A percentile compares a stretch with the other conserved stretches of the same genome.
phyloP scores from a whole-genome alignment of 2,329 filamentous ascomycete species.

The Coleophoma cylindrospora region DNA sequence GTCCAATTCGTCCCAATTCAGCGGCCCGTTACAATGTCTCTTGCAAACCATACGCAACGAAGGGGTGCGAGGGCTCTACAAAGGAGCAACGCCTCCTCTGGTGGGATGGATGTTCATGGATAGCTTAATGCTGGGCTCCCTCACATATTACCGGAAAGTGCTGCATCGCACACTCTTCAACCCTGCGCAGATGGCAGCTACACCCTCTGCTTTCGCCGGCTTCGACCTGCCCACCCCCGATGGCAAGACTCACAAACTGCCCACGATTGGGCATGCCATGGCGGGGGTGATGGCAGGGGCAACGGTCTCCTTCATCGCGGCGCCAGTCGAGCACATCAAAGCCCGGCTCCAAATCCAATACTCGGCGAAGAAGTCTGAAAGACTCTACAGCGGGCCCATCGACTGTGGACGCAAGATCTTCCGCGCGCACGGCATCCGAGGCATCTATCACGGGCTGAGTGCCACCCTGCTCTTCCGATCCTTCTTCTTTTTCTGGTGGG shows the following conservation, averaged over 20 bases:
- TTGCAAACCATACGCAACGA: constrained; percentile 81
- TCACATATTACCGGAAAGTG: constrained; percentile 84
- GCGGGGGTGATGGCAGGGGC: constrained; percentile 83
- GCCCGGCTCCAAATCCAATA: constrained; percentile 94
- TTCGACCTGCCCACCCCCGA: constrained; percentile 14
- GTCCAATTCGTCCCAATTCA: constrained; percentile 70
- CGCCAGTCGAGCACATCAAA: constrained; percentile 93
- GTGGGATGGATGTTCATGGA: constrained; percentile 99
- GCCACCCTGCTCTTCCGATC: constrained; percentile 85
- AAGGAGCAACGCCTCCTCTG: constrained; percentile 85
- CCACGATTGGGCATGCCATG: constrained; percentile 76
- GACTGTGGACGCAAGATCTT: constrained; percentile 74
- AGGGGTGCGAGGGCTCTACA: constrained; percentile 82
- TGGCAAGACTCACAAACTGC: constrained; percentile 47
- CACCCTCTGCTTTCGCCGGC: constrained; percentile 15
- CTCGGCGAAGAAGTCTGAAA: constrained; percentile 67
- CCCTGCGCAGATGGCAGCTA: constrained; percentile 32
- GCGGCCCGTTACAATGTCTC: constrained; percentile 80
- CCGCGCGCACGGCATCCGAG: constrained; percentile 66
- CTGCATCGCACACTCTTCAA: constrained; percentile 77
- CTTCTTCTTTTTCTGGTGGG: constrained; percentile 99
- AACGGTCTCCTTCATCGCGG: constrained; percentile 89
- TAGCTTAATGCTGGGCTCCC: constrained; percentile 78
- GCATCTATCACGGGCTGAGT: constrained; percentile 79
- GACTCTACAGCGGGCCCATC: constrained; percentile 80